These are phyloP conservation scores for Flammula alnicola DNA, from an alignment of 1,284 basidiomycete species.

Conservation along the genomic window DNA sequence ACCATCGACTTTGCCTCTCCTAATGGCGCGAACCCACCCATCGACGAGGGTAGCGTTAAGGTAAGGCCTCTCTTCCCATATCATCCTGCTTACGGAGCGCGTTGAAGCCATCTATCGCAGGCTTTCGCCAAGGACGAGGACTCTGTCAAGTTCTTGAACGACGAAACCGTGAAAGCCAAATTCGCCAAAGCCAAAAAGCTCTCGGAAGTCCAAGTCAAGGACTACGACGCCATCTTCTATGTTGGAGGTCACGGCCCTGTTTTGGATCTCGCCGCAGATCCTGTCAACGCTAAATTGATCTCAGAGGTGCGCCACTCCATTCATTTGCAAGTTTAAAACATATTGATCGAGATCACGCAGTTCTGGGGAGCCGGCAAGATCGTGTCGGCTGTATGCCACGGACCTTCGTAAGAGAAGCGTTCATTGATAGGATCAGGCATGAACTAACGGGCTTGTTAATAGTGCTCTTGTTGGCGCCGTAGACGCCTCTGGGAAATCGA, in stretches of 20 bases:
- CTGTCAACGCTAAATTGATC: constrained; percentile 60
- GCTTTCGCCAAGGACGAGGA: constrained; percentile 66
- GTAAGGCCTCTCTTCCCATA: constrained; percentile 30
- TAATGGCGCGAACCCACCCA: constrained; percentile 71
- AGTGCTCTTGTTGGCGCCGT: constrained; percentile 61
- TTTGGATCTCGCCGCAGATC: constrained; percentile 67
- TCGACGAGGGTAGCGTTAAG: constrained; percentile 66
- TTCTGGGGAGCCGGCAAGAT: constrained; percentile 67
- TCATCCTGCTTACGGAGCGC: neutral
- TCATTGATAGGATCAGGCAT: neutral
- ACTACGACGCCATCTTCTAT: constrained; percentile 81
- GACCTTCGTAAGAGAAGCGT: constrained; percentile 50
- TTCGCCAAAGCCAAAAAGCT: constrained; percentile 67
- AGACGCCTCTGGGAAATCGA: constrained; percentile 58
- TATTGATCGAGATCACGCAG: constrained; percentile 32
- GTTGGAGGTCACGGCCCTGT: constrained; percentile 79
- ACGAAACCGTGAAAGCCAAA: constrained; percentile 60
- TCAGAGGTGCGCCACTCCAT: constrained; percentile 45
- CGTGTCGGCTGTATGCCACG: constrained; percentile 77
- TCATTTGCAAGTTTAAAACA: neutral
- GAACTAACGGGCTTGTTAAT: neutral
- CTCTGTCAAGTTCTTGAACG: constrained; percentile 65
- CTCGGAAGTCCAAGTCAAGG: constrained; percentile 56
- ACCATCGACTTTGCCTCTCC: constrained; percentile 77
- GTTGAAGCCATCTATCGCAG: constrained; percentile 32